phyloP scores from a whole-genome alignment of 306 rosid species.

The Castanea crenata region DNA sequence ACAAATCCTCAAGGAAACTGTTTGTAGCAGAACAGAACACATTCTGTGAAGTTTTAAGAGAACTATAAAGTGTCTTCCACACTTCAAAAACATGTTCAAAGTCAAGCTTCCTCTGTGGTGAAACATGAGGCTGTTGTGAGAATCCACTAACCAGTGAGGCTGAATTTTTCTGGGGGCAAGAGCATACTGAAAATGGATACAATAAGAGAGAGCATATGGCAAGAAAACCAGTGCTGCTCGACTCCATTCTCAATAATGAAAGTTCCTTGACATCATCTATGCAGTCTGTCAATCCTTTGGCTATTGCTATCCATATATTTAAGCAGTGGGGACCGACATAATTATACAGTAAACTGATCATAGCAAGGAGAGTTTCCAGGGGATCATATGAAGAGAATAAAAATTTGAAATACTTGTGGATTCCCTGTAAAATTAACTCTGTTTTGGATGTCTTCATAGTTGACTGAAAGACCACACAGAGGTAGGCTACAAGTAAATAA shows the following conservation, averaged over 20 bases:
- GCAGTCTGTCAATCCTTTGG: conserved; percentile 49
- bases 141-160: conserved; percentile 30
- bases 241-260: conserved; percentile 38
- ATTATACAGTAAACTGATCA: conserved; percentile 50
- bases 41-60: conserved; percentile 39
- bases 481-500: conserved; percentile 59
- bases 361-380: conserved; percentile 46
- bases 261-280: conserved; percentile 37
- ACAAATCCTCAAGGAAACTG: conserved; percentile 51
- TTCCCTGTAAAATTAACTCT: conserved; percentile 34
- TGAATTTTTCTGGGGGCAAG: conserved; percentile 30
- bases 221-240: conserved; percentile 34
- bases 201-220: conserved; percentile 48
- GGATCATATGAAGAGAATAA: conserved; percentile 56
- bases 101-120: conserved; percentile 19
- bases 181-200: conserved; percentile 59
- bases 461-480: conserved; percentile 47
- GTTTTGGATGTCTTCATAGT: conserved; percentile 24
- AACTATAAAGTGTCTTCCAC: conserved; percentile 68
- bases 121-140: conserved; percentile 26
- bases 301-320: conserved; percentile 57
- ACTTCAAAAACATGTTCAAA: conserved; percentile 50
- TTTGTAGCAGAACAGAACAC: conserved; percentile 34
- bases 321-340: conserved; percentile 45
- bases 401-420: conserved; percentile 47